A percentile compares a stretch with the other conserved stretches of the same genome.
These are phyloP conservation scores for Pyrus bretschneideri DNA, from an alignment of 306 rosid species.

Conservation along the genomic window DNA sequence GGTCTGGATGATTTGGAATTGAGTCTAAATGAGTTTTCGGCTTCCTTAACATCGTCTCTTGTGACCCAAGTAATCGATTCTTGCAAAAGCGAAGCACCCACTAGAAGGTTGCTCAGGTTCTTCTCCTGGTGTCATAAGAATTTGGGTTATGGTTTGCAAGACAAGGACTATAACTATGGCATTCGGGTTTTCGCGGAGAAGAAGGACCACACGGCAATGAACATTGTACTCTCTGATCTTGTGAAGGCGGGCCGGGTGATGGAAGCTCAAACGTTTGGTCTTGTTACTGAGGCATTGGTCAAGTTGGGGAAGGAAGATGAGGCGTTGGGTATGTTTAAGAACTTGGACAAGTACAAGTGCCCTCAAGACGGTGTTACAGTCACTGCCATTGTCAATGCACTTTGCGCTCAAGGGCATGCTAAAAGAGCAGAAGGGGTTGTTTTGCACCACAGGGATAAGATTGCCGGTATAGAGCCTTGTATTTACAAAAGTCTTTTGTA, in stretches of 20 bases:
- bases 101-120: slow-evolving; percentile 74
- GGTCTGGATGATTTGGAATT: slow-evolving; percentile 71
- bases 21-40: slow-evolving; percentile 31
- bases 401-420: slow-evolving; percentile 73
- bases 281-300: slow-evolving; percentile 55
- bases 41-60: slow-evolving; percentile 46
- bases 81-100: slow-evolving; percentile 58
- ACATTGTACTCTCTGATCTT: slow-evolving; percentile 59
- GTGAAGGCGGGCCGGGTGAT: slow-evolving; percentile 53
- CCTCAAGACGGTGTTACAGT: slow-evolving; percentile 53
- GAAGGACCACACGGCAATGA: slow-evolving; percentile 59
- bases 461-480: slow-evolving; percentile 34
- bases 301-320: slow-evolving; percentile 65
- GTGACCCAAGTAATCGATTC: slow-evolving; percentile 60
- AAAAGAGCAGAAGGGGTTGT: slow-evolving; percentile 81
- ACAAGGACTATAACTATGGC: slow-evolving; percentile 65
- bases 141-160: slow-evolving; percentile 41
- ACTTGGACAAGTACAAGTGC: slow-evolving; percentile 54
- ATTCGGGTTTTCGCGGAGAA: slow-evolving; percentile 55
- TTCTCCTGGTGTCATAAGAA: slow-evolving; percentile 66
- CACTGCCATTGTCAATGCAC: slow-evolving; percentile 51
- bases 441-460: slow-evolving; percentile 65
- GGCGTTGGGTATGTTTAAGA: slow-evolving; percentile 81
- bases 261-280: slow-evolving; percentile 56
- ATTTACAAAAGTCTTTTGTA: slow-evolving; percentile 59